phyloP scores from a whole-genome alignment of 495 filamentous ascomycete species.

The Chaetomidium leptoderma region DNA sequence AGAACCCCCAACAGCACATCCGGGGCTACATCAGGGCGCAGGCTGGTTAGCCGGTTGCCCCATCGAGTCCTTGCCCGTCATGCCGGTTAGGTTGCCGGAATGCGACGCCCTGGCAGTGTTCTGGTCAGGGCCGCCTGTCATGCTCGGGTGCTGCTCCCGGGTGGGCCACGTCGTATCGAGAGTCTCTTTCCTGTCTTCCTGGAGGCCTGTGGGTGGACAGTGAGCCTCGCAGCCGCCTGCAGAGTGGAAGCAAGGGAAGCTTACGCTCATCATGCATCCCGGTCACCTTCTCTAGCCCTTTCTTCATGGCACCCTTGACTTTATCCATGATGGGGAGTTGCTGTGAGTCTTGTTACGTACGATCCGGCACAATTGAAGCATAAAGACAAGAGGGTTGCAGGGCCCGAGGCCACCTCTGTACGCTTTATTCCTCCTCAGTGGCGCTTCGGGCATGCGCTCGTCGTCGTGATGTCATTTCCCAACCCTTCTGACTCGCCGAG shows the following conservation, averaged over 20 bases:
- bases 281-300: constrained; percentile 17
- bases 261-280: constrained; percentile 16
- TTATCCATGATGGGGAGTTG: constrained; percentile 9
- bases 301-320: constrained; percentile 12
- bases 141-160: constrained; percentile 8
- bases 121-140: constrained; percentile 13
- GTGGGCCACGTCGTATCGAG: constrained; percentile 13
- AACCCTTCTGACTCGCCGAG: background rate
- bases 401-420: background rate
- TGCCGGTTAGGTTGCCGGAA: background rate
- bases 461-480: background rate
- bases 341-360: background rate
- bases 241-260: background rate
- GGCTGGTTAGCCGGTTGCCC: constrained; percentile 12
- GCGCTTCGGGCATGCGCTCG: too few species aligned
- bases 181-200: constrained; percentile 7
- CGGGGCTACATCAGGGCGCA: background rate
- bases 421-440: too few species aligned
- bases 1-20: too few species aligned
- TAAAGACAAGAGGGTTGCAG: background rate
- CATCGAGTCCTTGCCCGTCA: constrained; percentile 2
- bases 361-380: background rate
- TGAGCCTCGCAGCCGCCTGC: background rate
- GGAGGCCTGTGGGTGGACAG: background rate
- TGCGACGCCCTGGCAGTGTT: constrained; percentile 3